These are phyloP conservation scores for Starmerella apis DNA, from an alignment of 805 yeast genomes.

Conservation along the genomic window DNA sequence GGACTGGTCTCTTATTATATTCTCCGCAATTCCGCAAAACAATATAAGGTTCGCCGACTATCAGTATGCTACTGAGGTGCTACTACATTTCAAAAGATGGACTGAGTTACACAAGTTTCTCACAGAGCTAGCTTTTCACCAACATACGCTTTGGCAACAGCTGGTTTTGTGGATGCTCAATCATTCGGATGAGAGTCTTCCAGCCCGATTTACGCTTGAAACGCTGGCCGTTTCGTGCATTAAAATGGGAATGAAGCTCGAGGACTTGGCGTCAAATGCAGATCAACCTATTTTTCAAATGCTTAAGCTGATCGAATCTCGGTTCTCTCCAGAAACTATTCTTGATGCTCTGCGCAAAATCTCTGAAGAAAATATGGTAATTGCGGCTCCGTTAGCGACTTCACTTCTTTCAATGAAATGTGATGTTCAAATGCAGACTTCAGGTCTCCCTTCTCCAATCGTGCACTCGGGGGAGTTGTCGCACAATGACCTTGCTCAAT, in stretches of 20 bases:
- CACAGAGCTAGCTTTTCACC: slow-evolving; percentile 6
- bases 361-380: not conserved
- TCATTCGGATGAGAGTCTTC: not conserved
- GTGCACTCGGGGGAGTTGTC: not conserved
- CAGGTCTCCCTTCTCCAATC: not conserved
- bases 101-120: slow-evolving; percentile 4
- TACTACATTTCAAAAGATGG: slow-evolving; percentile 6
- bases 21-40: slow-evolving; percentile 10
- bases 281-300: slow-evolving; percentile 9
- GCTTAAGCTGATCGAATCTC: not conserved
- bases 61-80: slow-evolving; percentile 15
- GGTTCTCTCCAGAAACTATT: not conserved
- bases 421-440: not conserved
- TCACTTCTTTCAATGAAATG: slow-evolving; percentile 7
- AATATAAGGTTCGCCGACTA: slow-evolving; percentile 17
- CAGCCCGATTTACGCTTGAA: not conserved
- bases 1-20: slow-evolving; percentile 10
- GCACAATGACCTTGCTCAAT: not conserved
- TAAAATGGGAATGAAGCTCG: not conserved
- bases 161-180: slow-evolving; percentile 1
- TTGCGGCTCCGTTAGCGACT: slow-evolving; percentile 11
- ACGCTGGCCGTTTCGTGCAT: slow-evolving; percentile 1
- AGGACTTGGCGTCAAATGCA: not conserved
- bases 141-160: slow-evolving; percentile 19
- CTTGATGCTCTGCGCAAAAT: slow-evolving; percentile 3